A percentile compares a stretch with the other conserved stretches of the same genome.
These are phyloP conservation scores for Fusarium sp. DNA, from an alignment of 2,329 filamentous ascomycete species.

Conservation along the genomic window DNA sequence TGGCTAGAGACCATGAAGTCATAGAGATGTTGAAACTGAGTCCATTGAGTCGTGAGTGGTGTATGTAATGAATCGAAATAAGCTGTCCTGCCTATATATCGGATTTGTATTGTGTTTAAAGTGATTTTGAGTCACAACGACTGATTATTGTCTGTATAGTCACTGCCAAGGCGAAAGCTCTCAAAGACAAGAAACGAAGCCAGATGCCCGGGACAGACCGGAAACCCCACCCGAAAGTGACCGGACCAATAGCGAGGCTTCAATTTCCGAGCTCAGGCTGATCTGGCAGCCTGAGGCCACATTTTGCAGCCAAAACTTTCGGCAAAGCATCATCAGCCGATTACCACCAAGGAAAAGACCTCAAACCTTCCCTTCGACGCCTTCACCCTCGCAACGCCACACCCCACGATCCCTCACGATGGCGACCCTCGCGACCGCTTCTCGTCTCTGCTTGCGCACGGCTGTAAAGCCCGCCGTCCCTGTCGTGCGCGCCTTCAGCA, in stretches of 20 bases:
- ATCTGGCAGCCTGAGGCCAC: conserved; percentile 57
- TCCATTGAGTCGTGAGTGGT: conserved; percentile 22
- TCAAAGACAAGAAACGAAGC: conserved; percentile 22
- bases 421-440: conserved; percentile 75
- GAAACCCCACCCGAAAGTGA: conserved; percentile 40
- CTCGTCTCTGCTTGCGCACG: conserved; percentile 75
- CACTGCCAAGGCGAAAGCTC: conserved; percentile 21
- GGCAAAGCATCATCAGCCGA: conserved; percentile 55
- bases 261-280: conserved; percentile 59
- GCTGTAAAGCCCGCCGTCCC: conserved; percentile 55
- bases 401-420: conserved; percentile 56
- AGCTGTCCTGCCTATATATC: fast-evolving
- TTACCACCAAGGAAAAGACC: conserved; percentile 59
- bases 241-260: conserved; percentile 56
- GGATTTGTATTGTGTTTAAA: background rate
- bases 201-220: conserved; percentile 47
- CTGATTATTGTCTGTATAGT: background rate
- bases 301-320: conserved; percentile 54
- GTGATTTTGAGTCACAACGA: background rate
- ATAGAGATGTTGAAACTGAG: background rate
- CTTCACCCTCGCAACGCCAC: conserved; percentile 44
- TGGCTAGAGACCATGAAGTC: conserved; percentile 27
- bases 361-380: conserved; percentile 53
- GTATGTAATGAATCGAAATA: background rate
- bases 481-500: conserved; percentile 66